Evolutionary conservation across 371 early-diverging fungal species (phyloP).

Genomic region (Mortierella sp.): DNA sequence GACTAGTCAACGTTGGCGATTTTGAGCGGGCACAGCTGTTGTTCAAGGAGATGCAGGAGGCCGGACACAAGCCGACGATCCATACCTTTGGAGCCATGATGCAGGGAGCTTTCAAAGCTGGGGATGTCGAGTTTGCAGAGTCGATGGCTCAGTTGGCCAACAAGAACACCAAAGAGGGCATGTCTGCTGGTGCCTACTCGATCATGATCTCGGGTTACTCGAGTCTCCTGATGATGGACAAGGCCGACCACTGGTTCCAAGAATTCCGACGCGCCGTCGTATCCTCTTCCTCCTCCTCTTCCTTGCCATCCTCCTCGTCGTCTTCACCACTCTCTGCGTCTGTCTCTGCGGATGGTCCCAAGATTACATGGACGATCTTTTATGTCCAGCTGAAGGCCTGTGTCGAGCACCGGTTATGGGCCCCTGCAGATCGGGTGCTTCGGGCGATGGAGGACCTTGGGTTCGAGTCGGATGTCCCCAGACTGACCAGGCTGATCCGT

Average conservation of each 20-base stretch:
- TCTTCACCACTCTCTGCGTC: background rate
- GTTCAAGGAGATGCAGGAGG: slow-evolving; percentile 36
- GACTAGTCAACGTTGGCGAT: slow-evolving; percentile 26
- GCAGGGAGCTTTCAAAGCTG: slow-evolving; percentile 40
- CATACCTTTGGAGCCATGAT: slow-evolving; percentile 50
- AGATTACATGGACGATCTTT: slow-evolving; percentile 28
- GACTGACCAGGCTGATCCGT: slow-evolving; percentile 23
- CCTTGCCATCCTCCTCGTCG: background rate
- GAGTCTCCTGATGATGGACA: slow-evolving; percentile 29
- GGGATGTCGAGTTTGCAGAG: slow-evolving; percentile 32
- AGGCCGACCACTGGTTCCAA: slow-evolving; percentile 36
- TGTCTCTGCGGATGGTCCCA: background rate
- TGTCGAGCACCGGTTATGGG: slow-evolving; percentile 34
- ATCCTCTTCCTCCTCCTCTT: background rate
- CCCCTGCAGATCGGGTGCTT: slow-evolving; percentile 25
- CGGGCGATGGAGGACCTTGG: slow-evolving; percentile 23
- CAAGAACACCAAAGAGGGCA: slow-evolving; percentile 16
- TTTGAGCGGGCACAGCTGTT: slow-evolving; percentile 19
- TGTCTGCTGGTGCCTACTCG: slow-evolving; percentile 39
- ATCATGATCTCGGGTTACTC: slow-evolving; percentile 50
- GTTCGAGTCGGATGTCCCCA: slow-evolving; percentile 26
- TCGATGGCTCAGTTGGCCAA: slow-evolving; percentile 38
- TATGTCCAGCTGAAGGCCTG: slow-evolving; percentile 34
- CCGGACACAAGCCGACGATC: slow-evolving; percentile 29
- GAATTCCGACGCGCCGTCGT: slow-evolving; percentile 12